Base-by-base conservation (phyloP, 192 early-diverging fungal genomes). In the Glomus cerebriforme region DNA sequence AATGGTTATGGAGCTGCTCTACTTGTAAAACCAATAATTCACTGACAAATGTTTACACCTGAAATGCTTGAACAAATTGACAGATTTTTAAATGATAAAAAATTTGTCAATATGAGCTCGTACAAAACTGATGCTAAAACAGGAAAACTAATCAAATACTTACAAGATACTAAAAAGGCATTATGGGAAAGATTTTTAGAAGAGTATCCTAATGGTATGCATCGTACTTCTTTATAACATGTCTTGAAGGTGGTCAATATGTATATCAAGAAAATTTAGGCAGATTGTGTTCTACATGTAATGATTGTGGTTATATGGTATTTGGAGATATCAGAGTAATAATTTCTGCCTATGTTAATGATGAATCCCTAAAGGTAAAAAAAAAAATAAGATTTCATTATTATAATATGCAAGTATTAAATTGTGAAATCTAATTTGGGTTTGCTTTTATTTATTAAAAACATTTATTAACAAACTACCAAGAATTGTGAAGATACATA, bases 21-120 rank as follows among this genome's bases (percentile, higher is more conserved):
- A 65, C 24, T 65, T 65, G 31, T 15, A 65, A 65, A 65, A 65
- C 63, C 3, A 65, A 29, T 65, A 65, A 17, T 65, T 32, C 31
- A 34, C 10, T 29, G 29, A 65, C 63, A 65, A 65, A 65, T 9
- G 3, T 65, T 65, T 65, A 65, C 31, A 15, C 1, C 24, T 31
- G 31, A 65, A 65, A 65, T 65, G 63, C 63, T 65, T 29, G 29
- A 65, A 65, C 63, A 65, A 65, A 65, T 65, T 65, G 63, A 31
- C 12, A 15, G 29, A 1, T 64, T 64, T 64, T 64, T 64, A 45
- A 45, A 45, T 45, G 12, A 47, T 2, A 47, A 15, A 15, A 3
- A 47, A 47, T 47, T 47, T 47, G 45, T 47, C 45, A 47, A 47
- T 47, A 47, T 47, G 45, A 47, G 45, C 9, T 47, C 45, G 2